Base-by-base conservation (phyloP, 495 filamentous ascomycete genomes). In the Acidiella bohemica region DNA sequence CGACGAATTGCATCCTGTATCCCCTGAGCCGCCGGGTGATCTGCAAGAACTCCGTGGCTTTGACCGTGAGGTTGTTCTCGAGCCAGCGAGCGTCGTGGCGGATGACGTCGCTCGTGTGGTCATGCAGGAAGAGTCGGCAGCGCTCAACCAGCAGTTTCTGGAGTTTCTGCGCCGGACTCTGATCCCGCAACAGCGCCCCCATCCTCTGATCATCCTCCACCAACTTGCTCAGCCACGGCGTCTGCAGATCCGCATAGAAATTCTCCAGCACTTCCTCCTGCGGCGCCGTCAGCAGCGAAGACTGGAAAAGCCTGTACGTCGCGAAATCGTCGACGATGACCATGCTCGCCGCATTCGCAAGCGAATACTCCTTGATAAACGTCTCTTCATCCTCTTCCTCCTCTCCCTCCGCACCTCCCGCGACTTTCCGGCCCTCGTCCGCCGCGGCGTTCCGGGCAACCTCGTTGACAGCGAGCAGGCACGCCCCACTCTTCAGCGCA, bases 31-130 rank as follows among this genome's bases (percentile, higher is more conserved):
- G 79, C 36, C 79, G 71, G 17, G 78, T 75, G 32, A 93, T 68
- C 4, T 72, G 68, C 34, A 97, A 76, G 2, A 76, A 76, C 14
- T 71, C 68, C 10, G 93, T 86, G 30, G 75, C 67, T 41, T 78
- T 65, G n/a, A 96, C 80, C 7, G 62, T 67, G 10, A 99, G 61
- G 48, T 88, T 83, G 46, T 82, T 80, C 54, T 93, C 85, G 7
- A 96, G 65, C 90, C 90, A 99, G 49, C 73, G 77, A 10, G 72
- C 69, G 56, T 93, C 85, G 52, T 84, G 82, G 40, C 78, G 80
- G 44, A 96, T 73, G 7, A 70, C 61, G 39, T 86, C 78, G 4
- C 64, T 41, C 0, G 64, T 54, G 28, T 78, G 73, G 35, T 88
- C 81, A 53, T 94, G 75, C 32, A 96, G 59, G 58, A 94, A 96